Percentiles rank a stretch among this genome's conserved stretches.
Evolutionary conservation across 2,329 filamentous ascomycete species (phyloP).

Genomic region (Berkeleyomyces rouxiae): DNA sequence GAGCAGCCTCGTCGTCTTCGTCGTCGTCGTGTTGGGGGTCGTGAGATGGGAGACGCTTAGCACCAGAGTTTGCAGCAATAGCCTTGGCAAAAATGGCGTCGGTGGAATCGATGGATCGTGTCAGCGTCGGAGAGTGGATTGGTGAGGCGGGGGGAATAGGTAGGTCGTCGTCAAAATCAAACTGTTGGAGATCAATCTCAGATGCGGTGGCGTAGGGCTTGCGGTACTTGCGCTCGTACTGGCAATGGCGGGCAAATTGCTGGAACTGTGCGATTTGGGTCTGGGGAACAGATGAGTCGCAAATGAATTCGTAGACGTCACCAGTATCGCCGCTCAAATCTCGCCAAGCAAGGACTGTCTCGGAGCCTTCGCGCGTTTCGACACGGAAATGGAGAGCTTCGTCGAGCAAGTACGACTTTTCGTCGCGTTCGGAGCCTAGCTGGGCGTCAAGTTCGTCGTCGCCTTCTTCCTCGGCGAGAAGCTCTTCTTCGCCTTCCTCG

Average conservation of each 20-base stretch:
- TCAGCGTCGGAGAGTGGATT: slow-evolving; percentile 39
- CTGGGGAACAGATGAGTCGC: slow-evolving; percentile 54
- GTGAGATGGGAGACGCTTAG: slow-evolving; percentile 23
- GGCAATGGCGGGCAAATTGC: slow-evolving; percentile 72
- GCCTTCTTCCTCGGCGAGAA: slow-evolving; percentile 74
- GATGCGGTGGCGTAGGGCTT: slow-evolving; percentile 65
- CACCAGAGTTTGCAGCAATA: slow-evolving; percentile 26
- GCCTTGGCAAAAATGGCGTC: slow-evolving; percentile 39
- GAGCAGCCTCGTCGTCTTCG: slow-evolving; percentile 8
- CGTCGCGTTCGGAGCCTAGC: slow-evolving; percentile 72
- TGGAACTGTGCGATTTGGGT: slow-evolving; percentile 67
- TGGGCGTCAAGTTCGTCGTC: slow-evolving; percentile 63
- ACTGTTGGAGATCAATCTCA: slow-evolving; percentile 63
- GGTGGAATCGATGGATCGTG: slow-evolving; percentile 38
- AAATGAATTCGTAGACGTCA: slow-evolving; percentile 96
- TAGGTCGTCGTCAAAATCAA: slow-evolving; percentile 54
- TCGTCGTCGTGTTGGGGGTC: slow-evolving; percentile 11
- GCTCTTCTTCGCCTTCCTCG: slow-evolving; percentile 91
- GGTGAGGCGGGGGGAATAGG: slow-evolving; percentile 49
- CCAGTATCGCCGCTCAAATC: slow-evolving; percentile 86
- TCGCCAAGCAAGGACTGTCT: slow-evolving; percentile 83
- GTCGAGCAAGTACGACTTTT: slow-evolving; percentile 94
- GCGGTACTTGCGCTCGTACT: slow-evolving; percentile 92
- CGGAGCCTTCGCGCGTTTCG: slow-evolving; percentile 61
- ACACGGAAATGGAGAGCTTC: slow-evolving; percentile 75